Evolutionary conservation across 441 rosid genomes (phyloP), one percentile per base, ranked within the genome.

Genomic region (Isatis lusitanica): DNA sequence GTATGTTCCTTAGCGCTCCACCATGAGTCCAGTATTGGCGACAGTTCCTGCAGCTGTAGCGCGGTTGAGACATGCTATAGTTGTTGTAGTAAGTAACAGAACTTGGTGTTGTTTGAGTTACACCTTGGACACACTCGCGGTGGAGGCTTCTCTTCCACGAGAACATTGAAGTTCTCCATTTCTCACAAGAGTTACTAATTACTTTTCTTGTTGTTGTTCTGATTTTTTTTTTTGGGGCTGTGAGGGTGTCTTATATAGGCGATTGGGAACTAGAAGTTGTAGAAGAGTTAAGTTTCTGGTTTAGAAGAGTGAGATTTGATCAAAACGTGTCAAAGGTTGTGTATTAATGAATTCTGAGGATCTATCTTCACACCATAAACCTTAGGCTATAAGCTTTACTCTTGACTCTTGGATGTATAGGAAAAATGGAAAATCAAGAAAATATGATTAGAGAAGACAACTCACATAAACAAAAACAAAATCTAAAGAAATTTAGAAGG

Each of bases 21-120:
- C 98, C 92, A 8, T 87, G 94, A 56, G 98, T 93, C 97, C 97
- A 90, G 50, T 85, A 89, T 67, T 92, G 76, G 78, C 89, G 78
- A 78, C 98, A 92, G 1, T 80, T 75, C 84, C 87, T 92, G 81
- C 94, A 92, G 68, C 85, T 87, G 67, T 85, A 88, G 1, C 98
- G 90, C 7, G 93, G 97, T 83, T 93, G 97, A 55, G 92, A 66
- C 36, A 85, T 67, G 39, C 87, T 87, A 78, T 89, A 89, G 60
- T 93, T 93, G 83, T 90, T 93, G 80, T 85, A 93, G 65, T 90
- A 90, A 93, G 65, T 90, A 90, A 79, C 96, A 86, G 30, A 92
- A 92, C 68, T 88, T 92, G n/a, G 94, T 90, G 73, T 88, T 84
- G 51, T 74, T 15, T 9, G 96, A 92, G 15, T 87, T 85, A 26